These are phyloP conservation scores for Cercospora zeae-maydis DNA, from an alignment of 2,329 filamentous ascomycete genomes.

Conservation along the genomic window DNA sequence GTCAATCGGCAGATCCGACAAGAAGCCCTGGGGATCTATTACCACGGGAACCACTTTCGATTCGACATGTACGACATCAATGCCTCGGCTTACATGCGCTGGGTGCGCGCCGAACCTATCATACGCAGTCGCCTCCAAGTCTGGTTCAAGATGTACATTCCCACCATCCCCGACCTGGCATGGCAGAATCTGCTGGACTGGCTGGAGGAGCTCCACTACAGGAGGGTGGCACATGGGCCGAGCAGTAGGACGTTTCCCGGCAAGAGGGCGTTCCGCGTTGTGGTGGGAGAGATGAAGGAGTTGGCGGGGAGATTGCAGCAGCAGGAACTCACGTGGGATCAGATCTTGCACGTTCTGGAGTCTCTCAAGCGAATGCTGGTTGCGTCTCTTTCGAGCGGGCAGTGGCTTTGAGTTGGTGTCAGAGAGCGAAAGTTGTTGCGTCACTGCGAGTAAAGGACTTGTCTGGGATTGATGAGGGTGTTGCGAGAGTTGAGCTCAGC, in stretches of 20 bases:
- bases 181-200: conserved; percentile 8
- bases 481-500: too few relatives aligned
- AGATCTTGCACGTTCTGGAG: not conserved
- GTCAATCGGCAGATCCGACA: conserved; percentile 15
- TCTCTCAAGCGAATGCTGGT: conserved; percentile 2
- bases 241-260: not conserved
- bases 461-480: not conserved
- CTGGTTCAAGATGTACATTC: conserved; percentile 3
- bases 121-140: conserved; percentile 1
- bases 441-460: not conserved
- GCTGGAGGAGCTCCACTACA: not conserved
- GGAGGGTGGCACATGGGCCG: not conserved
- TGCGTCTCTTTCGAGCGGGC: not conserved
- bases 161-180: not conserved
- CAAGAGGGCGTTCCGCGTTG: conserved; percentile 2
- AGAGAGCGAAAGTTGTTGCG: not conserved
- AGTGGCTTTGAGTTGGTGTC: conserved; percentile 36
- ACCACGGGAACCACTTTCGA: conserved; percentile 21
- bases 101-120: not conserved
- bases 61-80: conserved; percentile 11
- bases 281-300: conserved; percentile 11
- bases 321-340: not conserved
- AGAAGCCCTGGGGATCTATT: conserved; percentile 18
- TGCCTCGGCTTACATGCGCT: conserved; percentile 1
- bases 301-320: conserved; percentile 1